Evolutionary conservation across 495 filamentous ascomycete genomes (phyloP).

Genomic region (Neurospora sp.): DNA sequence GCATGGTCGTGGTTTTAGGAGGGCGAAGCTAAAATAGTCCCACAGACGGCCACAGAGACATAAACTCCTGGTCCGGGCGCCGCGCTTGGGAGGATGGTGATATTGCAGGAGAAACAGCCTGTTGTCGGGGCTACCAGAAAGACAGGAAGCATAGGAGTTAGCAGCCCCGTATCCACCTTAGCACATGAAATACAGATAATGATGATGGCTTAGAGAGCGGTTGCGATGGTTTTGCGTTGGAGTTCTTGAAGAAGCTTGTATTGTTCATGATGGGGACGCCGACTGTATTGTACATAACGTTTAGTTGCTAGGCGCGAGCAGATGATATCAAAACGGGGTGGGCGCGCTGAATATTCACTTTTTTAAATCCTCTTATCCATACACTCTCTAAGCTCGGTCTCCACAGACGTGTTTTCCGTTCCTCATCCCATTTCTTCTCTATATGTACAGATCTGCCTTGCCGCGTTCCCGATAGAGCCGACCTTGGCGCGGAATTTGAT

Average conservation of each 20-base stretch:
- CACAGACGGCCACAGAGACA: neutral
- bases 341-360: neutral
- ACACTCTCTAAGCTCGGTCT: neutral
- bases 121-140: neutral
- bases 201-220: neutral
- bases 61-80: neutral
- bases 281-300: neutral
- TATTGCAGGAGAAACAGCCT: neutral
- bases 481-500: too few relatives aligned
- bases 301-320: neutral
- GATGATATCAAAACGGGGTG: neutral
- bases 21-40: neutral
- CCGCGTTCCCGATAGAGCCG: too few relatives aligned
- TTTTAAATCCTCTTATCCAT: neutral
- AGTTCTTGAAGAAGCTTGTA: neutral
- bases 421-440: neutral
- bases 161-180: neutral
- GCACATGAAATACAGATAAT: neutral
- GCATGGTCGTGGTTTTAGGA: neutral
- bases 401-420: neutral
- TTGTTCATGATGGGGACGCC: neutral
- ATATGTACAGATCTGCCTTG: neutral
- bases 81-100: neutral
- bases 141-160: neutral
- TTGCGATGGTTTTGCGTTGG: neutral